Evolutionary conservation across 148 eudicot species (phyloP), one percentile per base, ranked within the genome.

Genomic region (Pouteria glomerata): DNA sequence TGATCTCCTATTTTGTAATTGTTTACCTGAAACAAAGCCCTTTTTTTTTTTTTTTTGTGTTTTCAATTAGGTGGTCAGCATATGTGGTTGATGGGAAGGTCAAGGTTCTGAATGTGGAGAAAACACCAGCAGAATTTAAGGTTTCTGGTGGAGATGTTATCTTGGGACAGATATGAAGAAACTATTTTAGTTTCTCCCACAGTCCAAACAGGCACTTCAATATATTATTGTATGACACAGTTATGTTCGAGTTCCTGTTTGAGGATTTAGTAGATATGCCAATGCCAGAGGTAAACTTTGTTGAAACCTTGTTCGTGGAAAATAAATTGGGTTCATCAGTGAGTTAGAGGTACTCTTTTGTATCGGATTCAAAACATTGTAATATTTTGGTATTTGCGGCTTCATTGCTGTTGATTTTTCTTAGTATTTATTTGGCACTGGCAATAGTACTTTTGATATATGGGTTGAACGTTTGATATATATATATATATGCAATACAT

Each of bases 31-130:
- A 3, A 30, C 14, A 13, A 31, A 23, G 60, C 26, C 30, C n/a
- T 19, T 18, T 23, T 3, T 47, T 16, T 75, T 6, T n/a, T n/a
- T n/a, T n/a, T n/a, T n/a, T n/a, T n/a, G n/a, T n/a, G n/a, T n/a
- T n/a, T n/a, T 45, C 8, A 24, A 14, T 59, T 68, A 93, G 98
- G 74, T 94, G 96, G 98, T 94, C 98, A 16, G 98, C 96, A 14
- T 91, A 80, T 68, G 98, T 91, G 63, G 98, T 83, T 26, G 96
- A 94, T 77, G 96, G 98, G 23, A 89, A 89, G 67, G 76, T 94
- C 50, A 94, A 91, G 82, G 87, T 76, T 74, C 71, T 74, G 55
- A 74, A 74, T 47, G 57, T 65, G 56, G 77, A 74, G 64, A 66
- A 56, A 30, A 71, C 65, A 12, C 77, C 77, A 21, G 66, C 77